phyloP scores from a whole-genome alignment of 306 rosid genomes.

The Astragalus glycyphyllos region DNA sequence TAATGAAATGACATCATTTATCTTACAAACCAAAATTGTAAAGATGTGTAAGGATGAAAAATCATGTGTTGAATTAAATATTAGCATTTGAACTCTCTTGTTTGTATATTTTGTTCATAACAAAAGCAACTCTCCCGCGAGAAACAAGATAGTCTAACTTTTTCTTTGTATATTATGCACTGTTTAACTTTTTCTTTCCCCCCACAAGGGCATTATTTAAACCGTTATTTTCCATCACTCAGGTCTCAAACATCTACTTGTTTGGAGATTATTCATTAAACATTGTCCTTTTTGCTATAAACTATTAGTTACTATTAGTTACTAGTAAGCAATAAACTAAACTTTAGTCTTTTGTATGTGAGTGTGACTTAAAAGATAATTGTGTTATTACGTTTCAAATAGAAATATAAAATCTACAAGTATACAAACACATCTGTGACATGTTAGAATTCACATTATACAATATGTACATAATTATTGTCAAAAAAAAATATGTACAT shows the following conservation, averaged over 20 bases:
- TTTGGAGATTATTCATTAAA: background rate
- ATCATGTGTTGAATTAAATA: background rate
- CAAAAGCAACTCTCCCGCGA: slow-evolving; percentile 27
- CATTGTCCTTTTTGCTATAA: background rate
- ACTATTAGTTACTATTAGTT: background rate
- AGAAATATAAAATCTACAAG: background rate
- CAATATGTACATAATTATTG: no score
- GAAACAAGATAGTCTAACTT: no score
- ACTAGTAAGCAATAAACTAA: slow-evolving; percentile 20
- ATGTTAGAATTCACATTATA: background rate
- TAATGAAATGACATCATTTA: no score
- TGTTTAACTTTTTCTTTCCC: slow-evolving; percentile 1
- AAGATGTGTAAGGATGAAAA: background rate
- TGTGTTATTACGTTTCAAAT: background rate
- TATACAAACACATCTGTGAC: background rate
- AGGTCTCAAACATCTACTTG: slow-evolving; percentile 2
- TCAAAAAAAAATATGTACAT: no score
- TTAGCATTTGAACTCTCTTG: slow-evolving; percentile 8
- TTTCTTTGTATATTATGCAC: no score
- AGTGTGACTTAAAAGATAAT: background rate
- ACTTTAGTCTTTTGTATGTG: background rate
- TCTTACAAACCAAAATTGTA: no score
- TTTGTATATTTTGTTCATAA: slow-evolving; percentile 30
- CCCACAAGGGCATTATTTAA: slow-evolving; percentile 14
- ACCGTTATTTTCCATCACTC: slow-evolving; percentile 40